phyloP scores from a whole-genome alignment of 768 basidiomycete genomes.

The Leccinum subtestaceum region DNA sequence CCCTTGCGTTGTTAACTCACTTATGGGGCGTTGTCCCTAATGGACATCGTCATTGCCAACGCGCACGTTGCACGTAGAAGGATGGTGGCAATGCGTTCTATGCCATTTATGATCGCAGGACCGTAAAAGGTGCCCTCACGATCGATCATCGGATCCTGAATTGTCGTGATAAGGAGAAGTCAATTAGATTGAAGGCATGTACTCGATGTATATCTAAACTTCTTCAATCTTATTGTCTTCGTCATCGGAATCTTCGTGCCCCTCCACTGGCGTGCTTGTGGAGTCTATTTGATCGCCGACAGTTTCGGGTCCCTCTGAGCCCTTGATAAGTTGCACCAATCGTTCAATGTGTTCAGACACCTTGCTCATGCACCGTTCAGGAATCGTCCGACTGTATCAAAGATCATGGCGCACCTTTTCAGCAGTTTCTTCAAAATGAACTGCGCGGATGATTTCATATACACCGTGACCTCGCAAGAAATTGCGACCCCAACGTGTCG shows the following conservation, averaged over 20 bases:
- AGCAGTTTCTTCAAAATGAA: conserved; percentile 76
- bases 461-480: conserved; percentile 76
- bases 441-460: conserved; percentile 77
- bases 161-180: conserved; percentile 2
- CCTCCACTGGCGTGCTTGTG: conserved; percentile 16
- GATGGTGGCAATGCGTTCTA: background rate
- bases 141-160: background rate
- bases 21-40: conserved; percentile 9
- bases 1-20: conserved; percentile 24
- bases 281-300: conserved; percentile 36
- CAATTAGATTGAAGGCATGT: conserved; percentile 11
- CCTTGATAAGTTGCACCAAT: conserved; percentile 81
- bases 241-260: conserved; percentile 42
- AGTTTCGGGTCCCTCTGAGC: conserved; percentile 62
- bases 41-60: background rate
- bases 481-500: conserved; percentile 86
- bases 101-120: background rate
- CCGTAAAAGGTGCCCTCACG: background rate
- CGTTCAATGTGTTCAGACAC: conserved; percentile 86
- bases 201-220: conserved; percentile 44
- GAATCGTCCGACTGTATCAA: background rate
- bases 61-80: conserved; percentile 1
- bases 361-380: conserved; percentile 36
- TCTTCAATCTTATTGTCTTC: conserved; percentile 77
- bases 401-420: conserved; percentile 55